Base-by-base conservation (phyloP, 768 basidiomycete genomes). In the Polyporus arcularius region DNA sequence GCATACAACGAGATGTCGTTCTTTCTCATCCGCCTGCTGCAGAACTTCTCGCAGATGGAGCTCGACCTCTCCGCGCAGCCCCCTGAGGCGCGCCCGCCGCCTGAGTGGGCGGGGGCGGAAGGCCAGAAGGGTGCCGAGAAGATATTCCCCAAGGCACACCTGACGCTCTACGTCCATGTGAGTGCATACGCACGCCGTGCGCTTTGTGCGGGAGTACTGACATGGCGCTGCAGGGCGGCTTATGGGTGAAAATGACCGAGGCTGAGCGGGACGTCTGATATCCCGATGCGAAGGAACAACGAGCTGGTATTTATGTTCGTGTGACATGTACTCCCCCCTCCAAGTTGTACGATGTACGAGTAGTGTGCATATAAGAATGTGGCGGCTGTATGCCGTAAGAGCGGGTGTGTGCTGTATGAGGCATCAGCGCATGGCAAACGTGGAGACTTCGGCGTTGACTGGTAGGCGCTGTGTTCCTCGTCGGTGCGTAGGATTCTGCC, bases 1-100 rank as follows among this genome's bases (percentile, higher is more conserved):
- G 81, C 82, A n/a, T 83, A 83, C 68, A 79, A 84, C 65, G 80
- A 82, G 68, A 74, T 79, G 9, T 82, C 82, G 9, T 83, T 82
- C 71, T 80, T 83, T 72, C 75, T 85, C 53, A 71, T 83, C 53
- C 79, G 82, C 4, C 71, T 85, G 0, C 67, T 84, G 32, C 85
- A 86, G 66, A 70, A 76, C 40, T 80, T 85, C 62, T 77, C 78
- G 31, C 65, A 59, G 1, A 71, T 85, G 63, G 64, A 67, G 28
- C 68, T 85, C 5, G 79, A 75, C 43, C 61, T 68, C 48, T 74
- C 76, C 0, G 74, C 72, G 8, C 79, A 79, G 28, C 72, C 67
- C 0, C 63, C 72, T 0, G 73, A 73, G 1, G 63, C 69, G 32
- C 64, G 65, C 14, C 71, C 70, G 4, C 75, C 75, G 0, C 59